These are phyloP conservation scores for Cinnamomum micranthum DNA, from an alignment of 164 flowering plant species.

Conservation along the genomic window DNA sequence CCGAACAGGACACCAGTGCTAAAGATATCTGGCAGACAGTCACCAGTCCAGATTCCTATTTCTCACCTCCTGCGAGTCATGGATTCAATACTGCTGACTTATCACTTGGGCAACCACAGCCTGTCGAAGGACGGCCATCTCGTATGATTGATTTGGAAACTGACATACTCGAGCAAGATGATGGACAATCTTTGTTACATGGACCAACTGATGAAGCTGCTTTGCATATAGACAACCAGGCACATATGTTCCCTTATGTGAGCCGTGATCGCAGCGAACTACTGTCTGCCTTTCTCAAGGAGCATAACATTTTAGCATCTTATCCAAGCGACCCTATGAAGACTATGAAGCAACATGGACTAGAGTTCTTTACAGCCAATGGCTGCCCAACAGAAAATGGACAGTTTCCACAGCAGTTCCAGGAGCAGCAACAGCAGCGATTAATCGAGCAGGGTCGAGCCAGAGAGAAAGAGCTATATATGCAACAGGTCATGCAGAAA, in stretches of 20 bases:
- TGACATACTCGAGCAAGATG: conserved; percentile 26
- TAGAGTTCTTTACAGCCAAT: conserved; percentile 36
- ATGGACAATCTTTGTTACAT: conserved; percentile 24
- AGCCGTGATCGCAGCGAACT: conserved; percentile 46
- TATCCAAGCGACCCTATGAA: conserved; percentile 31
- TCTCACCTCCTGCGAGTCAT: conserved; percentile 27
- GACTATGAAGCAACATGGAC: conserved; percentile 24
- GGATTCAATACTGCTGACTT: conserved; percentile 38
- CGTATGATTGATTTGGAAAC: conserved; percentile 46
- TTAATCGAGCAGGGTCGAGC: conserved; percentile 37
- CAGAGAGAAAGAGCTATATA: conserved; percentile 38
- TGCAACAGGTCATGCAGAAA: conserved; percentile 40
- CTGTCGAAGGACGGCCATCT: conserved; percentile 23
- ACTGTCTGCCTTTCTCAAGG: conserved; percentile 49
- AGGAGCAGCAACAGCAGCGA: conserved; percentile 41
- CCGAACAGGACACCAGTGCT: conserved; percentile 27
- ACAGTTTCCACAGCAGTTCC: conserved; percentile 42
- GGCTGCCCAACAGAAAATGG: conserved; percentile 31
- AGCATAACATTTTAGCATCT: conserved; percentile 28
- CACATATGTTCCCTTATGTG: conserved; percentile 38
- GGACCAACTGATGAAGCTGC: conserved; percentile 19
- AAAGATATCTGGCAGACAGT: conserved; percentile 45
- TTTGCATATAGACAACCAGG: conserved; percentile 21
- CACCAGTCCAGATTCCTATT: conserved; percentile 31
- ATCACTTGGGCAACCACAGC: conserved; percentile 35